Evolutionary conservation across 1,284 basidiomycete species (phyloP), one percentile per base, ranked within the genome.

Genomic region (Ustilago shanxiensis): DNA sequence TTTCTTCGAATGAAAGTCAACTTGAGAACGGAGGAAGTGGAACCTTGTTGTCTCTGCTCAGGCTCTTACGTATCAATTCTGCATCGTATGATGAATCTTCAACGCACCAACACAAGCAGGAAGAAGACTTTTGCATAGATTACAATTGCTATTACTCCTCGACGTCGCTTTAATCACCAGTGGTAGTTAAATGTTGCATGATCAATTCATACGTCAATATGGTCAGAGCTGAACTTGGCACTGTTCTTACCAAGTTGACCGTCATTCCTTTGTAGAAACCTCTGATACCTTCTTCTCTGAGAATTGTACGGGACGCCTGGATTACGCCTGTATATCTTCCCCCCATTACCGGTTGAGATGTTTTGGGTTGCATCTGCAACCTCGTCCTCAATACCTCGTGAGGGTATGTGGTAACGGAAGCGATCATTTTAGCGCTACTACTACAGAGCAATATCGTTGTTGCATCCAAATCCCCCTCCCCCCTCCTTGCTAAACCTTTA

Each of bases 201-300:
- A 84, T 82, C 22, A 85, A 18, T 55, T 85, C 83, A 62, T 84
- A 84, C 18, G 84, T 85, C 31, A 85, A 56, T 35, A 85, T 83
- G 3, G 84, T 85, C 44, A 85, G 39, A 0, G 83, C 84, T 16
- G 80, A 82, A 54, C 73, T 81, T 11, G 84, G 84, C 3, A 85
- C 81, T 1, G 84, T 85, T 11, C 84, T 56, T 2, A 85, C 68
- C 33, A 85, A 66, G 37, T 85, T 85, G 18, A 85, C 83, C 8
- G 75, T 69, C 81, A 85, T 84, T 11, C 84, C 84, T 24, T 77
- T 80, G 59, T 85, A 85, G 45, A 85, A 85, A 1, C 84, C 84
- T 4, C 77, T 53, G 2, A 84, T 28, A 1, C 84, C 83, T 59
- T 85, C 84, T 20, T 82, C 66, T 6, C 54, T 20, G 1, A 65